Conservation (phyloP, 1,284 basidiomycete species). For the Moniliophthora roreri region DNA sequence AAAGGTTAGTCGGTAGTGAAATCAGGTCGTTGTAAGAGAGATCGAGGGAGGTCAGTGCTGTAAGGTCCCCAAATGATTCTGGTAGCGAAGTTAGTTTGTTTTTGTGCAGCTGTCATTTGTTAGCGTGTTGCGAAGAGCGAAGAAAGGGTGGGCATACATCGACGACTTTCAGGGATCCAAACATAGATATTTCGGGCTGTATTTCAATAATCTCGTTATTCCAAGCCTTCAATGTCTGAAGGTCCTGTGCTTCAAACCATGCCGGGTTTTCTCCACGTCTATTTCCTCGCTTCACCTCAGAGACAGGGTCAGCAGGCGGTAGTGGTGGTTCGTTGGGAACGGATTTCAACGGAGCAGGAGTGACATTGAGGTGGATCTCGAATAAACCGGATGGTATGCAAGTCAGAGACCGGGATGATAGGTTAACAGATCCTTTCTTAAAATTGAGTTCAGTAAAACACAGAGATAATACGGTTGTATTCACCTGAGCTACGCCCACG, state of each 20-base stretch:
- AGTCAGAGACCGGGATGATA: slow-evolving; percentile 65
- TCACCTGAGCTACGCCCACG: slow-evolving; percentile 74
- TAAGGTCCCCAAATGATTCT: slow-evolving; percentile 62
- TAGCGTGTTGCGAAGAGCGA: slow-evolving; percentile 6
- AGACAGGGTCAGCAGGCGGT: slow-evolving; percentile 37
- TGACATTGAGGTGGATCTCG: slow-evolving; percentile 74
- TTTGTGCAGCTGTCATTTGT: slow-evolving; percentile 58
- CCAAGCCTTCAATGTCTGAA: slow-evolving; percentile 71
- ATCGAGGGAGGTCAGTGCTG: slow-evolving; percentile 61
- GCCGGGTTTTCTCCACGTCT: slow-evolving; percentile 44
- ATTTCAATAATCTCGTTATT: slow-evolving; percentile 76
- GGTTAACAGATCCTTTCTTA: slow-evolving; percentile 66
- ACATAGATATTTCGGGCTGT: slow-evolving; percentile 77
- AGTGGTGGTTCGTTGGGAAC: slow-evolving; percentile 62
- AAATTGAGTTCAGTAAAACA: slow-evolving; percentile 42
- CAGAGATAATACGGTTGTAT: slow-evolving; percentile 24
- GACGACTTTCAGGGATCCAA: slow-evolving; percentile 73
- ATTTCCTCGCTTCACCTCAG: slow-evolving; percentile 29
- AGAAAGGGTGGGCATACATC: slow-evolving; percentile 57
- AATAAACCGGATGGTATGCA: slow-evolving; percentile 78
- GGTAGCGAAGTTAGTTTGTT: slow-evolving; percentile 66
- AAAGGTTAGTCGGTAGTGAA: slow-evolving; percentile 60
- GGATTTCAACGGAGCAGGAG: slow-evolving; percentile 60
- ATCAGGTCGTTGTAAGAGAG: slow-evolving; percentile 69
- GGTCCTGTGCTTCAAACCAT: slow-evolving; percentile 80